These are phyloP conservation scores for Malassezia dermatis DNA, from an alignment of 1,284 basidiomycete genomes.

Conservation along the genomic window DNA sequence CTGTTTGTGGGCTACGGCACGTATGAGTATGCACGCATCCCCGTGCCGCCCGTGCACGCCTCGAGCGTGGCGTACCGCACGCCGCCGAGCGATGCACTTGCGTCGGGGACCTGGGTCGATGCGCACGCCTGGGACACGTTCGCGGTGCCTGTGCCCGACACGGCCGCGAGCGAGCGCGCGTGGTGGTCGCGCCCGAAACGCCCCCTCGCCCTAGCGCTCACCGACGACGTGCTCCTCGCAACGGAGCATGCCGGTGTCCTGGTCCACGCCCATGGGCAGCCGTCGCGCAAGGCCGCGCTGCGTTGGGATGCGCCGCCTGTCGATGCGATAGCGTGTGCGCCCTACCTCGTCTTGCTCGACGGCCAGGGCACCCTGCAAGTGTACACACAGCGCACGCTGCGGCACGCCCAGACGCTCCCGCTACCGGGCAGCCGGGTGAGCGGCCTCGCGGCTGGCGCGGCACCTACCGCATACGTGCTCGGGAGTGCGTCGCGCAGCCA, in stretches of 20 bases:
- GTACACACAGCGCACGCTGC: slow-evolving; percentile 5
- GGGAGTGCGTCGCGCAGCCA: neutral
- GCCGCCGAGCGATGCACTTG: slow-evolving; percentile 4
- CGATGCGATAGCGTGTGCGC: slow-evolving; percentile 52
- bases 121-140: slow-evolving; percentile 8
- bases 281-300: neutral
- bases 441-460: slow-evolving; percentile 23
- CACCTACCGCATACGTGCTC: slow-evolving; percentile 12
- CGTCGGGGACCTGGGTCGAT: slow-evolving; percentile 4
- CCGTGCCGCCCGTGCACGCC: neutral
- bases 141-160: neutral
- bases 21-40: slow-evolving; percentile 7
- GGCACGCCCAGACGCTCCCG: slow-evolving; percentile 51
- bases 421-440: slow-evolving; percentile 17
- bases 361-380: neutral
- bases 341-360: slow-evolving; percentile 6
- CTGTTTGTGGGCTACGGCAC: slow-evolving; percentile 5
- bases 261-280: neutral
- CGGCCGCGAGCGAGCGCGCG: too few species aligned
- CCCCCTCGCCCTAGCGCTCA: neutral
- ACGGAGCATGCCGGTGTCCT: neutral
- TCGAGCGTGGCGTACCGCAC: slow-evolving; percentile 6
- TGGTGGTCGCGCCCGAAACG: slow-evolving; percentile 3
- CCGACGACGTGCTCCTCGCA: neutral
- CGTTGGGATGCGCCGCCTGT: slow-evolving; percentile 50